These are phyloP conservation scores for Athelia psychrophila DNA, from an alignment of 1,284 basidiomycete species.

Conservation along the genomic window DNA sequence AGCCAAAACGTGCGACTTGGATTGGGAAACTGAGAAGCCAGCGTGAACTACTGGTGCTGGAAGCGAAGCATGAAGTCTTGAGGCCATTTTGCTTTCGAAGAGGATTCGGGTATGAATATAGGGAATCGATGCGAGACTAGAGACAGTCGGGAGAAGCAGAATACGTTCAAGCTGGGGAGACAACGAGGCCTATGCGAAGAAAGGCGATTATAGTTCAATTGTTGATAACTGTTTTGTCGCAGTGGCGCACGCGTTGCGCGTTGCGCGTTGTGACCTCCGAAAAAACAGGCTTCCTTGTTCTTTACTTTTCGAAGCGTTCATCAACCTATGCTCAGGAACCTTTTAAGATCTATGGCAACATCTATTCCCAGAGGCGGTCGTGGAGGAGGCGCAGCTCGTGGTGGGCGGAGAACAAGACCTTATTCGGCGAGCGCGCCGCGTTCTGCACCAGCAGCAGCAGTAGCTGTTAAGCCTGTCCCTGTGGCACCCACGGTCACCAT, in stretches of 20 bases:
- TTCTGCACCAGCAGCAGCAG: background rate
- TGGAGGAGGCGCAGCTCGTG: background rate
- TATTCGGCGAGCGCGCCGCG: background rate
- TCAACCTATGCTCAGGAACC: background rate
- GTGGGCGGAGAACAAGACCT: background rate
- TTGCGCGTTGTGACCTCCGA: no score
- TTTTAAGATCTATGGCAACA: background rate
- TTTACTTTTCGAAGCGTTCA: background rate
- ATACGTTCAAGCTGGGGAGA: background rate
- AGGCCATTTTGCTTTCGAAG: background rate
- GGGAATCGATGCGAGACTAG: no score
- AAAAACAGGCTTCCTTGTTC: background rate
- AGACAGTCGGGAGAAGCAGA: background rate
- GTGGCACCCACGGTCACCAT: background rate
- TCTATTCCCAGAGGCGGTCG: background rate
- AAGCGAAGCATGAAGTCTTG: slow-evolving; percentile 47
- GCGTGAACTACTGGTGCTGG: slow-evolving; percentile 72
- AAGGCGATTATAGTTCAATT: background rate
- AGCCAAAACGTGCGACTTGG: slow-evolving; percentile 81
- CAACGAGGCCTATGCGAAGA: background rate
- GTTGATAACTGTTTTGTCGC: no score
- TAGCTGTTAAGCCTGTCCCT: background rate
- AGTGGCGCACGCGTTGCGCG: no score
- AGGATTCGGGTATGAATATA: background rate
- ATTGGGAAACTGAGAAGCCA: slow-evolving; percentile 66